phyloP scores from a whole-genome alignment of 1,139 yeast species.

The Sugiyamaella castrensis region DNA sequence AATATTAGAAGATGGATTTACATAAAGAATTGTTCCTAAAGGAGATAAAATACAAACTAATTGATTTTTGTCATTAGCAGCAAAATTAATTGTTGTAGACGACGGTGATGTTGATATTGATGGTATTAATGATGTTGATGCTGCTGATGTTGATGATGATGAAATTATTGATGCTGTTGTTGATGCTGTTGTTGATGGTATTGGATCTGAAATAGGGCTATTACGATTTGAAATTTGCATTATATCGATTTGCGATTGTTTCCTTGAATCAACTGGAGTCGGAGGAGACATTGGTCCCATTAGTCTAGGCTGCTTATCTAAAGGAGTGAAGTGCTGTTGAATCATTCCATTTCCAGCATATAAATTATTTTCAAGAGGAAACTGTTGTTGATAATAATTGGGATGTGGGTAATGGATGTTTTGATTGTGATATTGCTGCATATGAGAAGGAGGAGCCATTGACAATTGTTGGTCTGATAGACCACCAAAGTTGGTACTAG shows the following conservation, averaged over 20 bases:
- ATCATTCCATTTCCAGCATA: no score
- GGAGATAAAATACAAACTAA: constrained; percentile 13
- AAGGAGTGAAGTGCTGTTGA: no score
- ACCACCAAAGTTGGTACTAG: no score
- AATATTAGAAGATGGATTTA: constrained; percentile 10
- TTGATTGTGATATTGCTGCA: no score
- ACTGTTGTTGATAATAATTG: no score
- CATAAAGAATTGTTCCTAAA: constrained; percentile 13
- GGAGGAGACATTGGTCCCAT: constrained; percentile 3
- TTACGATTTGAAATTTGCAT: neutral
- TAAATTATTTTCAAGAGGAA: no score
- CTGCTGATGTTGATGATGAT: no score
- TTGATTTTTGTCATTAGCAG: neutral
- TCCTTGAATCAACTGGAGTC: neutral
- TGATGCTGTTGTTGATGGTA: neutral
- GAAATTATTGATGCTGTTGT: neutral
- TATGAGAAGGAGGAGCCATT: no score
- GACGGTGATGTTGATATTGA: no score
- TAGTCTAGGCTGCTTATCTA: no score
- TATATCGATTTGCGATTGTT: neutral
- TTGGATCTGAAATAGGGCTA: neutral
- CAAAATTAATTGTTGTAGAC: neutral
- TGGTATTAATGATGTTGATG: neutral
- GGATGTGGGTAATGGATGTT: no score
- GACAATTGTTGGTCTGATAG: no score